A percentile compares a stretch with the other conserved stretches of the same genome.
phyloP scores from a whole-genome alignment of 2,329 filamentous ascomycete species.

The Chaetoscypha palmicola region DNA sequence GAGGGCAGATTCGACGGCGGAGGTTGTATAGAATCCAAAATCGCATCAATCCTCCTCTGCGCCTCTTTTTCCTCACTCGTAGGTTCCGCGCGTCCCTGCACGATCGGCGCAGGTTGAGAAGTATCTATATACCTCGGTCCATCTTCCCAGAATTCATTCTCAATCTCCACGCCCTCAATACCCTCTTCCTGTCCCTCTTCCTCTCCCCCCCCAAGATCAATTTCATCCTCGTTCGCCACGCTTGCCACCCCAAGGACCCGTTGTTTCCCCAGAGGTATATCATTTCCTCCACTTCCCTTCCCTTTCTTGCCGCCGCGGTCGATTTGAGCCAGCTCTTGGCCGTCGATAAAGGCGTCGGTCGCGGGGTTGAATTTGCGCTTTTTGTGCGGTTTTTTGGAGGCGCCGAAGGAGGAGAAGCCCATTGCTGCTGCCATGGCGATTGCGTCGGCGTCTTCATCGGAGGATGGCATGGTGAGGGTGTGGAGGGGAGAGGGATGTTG shows the following conservation, averaged over 20 bases:
- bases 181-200: constrained; percentile 15
- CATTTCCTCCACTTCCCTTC: constrained; percentile 28
- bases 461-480: neutral
- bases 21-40: constrained; percentile 14
- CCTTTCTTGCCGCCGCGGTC: constrained; percentile 31
- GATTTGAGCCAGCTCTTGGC: constrained; percentile 27
- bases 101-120: constrained; percentile 27
- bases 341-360: constrained; percentile 42
- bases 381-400: constrained; percentile 45
- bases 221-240: neutral
- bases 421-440: constrained; percentile 45
- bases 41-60: constrained; percentile 26
- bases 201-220: neutral
- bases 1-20: constrained; percentile 1
- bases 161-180: constrained; percentile 20
- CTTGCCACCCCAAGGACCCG: neutral
- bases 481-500: too few relatives aligned
- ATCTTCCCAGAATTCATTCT: constrained; percentile 8
- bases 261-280: constrained; percentile 24
- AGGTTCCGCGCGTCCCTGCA: constrained; percentile 30
- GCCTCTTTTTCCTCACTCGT: constrained; percentile 16
- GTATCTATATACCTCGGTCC: constrained; percentile 23
- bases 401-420: constrained; percentile 68
- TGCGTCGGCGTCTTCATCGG: constrained; percentile 3
- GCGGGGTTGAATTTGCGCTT: constrained; percentile 60